phyloP scores from a whole-genome alignment of 1,139 yeast species.

The Suhomyces chickasaworum region DNA sequence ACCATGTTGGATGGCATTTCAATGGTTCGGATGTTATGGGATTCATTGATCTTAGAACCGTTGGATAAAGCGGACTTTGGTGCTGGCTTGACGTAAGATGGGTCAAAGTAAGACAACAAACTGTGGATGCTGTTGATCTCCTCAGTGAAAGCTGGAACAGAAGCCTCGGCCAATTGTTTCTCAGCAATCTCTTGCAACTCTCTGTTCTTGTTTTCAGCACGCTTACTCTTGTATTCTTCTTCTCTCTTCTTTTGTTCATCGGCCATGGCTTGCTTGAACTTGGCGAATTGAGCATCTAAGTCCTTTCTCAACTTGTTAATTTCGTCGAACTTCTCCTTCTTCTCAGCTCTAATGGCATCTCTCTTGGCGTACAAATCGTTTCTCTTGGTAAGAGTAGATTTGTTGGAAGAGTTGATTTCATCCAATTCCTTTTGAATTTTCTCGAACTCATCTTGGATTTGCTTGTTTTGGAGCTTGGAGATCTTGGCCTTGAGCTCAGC shows the following conservation, averaged over 20 bases:
- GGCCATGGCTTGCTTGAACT: constrained; percentile 68
- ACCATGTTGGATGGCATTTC: constrained; percentile 67
- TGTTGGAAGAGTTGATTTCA: constrained; percentile 59
- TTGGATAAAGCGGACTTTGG: constrained; percentile 39
- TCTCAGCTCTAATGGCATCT: constrained; percentile 65
- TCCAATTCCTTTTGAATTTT: constrained; percentile 64
- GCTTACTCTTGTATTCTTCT: constrained; percentile 61
- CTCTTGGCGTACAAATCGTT: constrained; percentile 65
- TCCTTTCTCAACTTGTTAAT: constrained; percentile 68
- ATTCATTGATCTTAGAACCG: constrained; percentile 22
- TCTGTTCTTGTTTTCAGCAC: constrained; percentile 59
- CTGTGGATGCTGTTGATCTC: constrained; percentile 76
- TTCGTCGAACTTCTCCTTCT: constrained; percentile 65
- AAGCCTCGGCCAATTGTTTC: constrained; percentile 63
- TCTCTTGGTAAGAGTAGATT: constrained; percentile 67
- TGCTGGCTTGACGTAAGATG: constrained; percentile 67
- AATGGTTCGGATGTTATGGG: constrained; percentile 48
- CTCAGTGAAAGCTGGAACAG: constrained; percentile 80
- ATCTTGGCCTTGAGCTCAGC: constrained; percentile 72
- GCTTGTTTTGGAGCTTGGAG: constrained; percentile 63
- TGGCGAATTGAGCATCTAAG: constrained; percentile 69
- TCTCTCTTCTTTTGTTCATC: constrained; percentile 72
- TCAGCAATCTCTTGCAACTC: constrained; percentile 69
- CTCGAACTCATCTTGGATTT: constrained; percentile 61
- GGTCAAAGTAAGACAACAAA: constrained; percentile 74